Evolutionary conservation across 1,284 basidiomycete genomes (phyloP).

Genomic region (Mycosarcoma maydis): DNA sequence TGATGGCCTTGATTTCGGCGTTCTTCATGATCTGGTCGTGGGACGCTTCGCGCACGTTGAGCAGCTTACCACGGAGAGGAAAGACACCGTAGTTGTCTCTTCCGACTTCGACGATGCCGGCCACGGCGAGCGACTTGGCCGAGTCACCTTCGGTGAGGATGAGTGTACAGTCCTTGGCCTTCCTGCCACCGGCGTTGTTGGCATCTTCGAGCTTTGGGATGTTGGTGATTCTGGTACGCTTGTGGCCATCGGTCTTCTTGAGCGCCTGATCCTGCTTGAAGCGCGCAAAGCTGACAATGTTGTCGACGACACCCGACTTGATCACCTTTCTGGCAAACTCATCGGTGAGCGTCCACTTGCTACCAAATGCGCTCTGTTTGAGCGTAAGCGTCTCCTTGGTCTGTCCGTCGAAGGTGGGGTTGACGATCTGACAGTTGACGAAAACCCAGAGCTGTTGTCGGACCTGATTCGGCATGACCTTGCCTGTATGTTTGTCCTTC

Average conservation of each 20-base stretch:
- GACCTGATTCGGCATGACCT: conserved; percentile 90
- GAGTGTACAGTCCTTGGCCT: conserved; percentile 84
- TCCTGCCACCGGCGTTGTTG: conserved; percentile 90
- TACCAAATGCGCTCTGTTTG: conserved; percentile 85
- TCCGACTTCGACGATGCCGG: conserved; percentile 92
- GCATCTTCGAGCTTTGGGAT: conserved; percentile 95
- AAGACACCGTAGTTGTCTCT: conserved; percentile 98
- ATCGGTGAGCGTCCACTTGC: conserved; percentile 86
- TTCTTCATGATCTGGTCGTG: conserved; percentile 99
- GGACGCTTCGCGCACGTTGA: conserved; percentile 96
- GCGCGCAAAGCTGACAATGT: conserved; percentile 92
- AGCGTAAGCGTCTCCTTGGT: conserved; percentile 97
- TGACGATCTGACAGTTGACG: conserved; percentile 94
- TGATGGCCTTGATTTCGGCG: conserved; percentile 94
- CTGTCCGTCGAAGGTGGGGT: conserved; percentile 98
- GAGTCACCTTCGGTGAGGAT: conserved; percentile 99
- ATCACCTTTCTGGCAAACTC: conserved; percentile 95
- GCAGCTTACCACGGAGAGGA: conserved; percentile 92
- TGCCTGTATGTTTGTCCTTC: conserved; percentile 89
- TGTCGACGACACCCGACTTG: conserved; percentile 90
- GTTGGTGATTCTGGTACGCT: conserved; percentile 81
- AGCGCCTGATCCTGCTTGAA: conserved; percentile 95
- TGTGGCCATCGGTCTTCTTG: conserved; percentile 95
- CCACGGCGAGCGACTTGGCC: conserved; percentile 94
- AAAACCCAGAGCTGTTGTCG: conserved; percentile 99